Base-by-base conservation (phyloP, 495 filamentous ascomycete genomes). In the Melanomma pulvis-pyrius region DNA sequence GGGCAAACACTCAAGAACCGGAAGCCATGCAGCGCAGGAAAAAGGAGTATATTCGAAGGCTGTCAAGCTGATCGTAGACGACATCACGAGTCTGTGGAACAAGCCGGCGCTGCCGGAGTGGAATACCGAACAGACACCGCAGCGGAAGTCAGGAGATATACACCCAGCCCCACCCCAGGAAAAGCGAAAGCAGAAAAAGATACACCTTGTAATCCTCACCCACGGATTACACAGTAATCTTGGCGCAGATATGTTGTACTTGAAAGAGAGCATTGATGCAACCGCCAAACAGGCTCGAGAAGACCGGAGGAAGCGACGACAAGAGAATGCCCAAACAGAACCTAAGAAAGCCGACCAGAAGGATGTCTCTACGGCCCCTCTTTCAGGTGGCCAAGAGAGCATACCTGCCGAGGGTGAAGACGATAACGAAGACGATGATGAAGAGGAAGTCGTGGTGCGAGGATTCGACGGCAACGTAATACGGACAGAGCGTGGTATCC, bases 201-300 rank as follows among this genome's bases (percentile, higher is more conserved):
- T 98, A 0, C 94, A 98, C 72, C 80, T 98, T 61, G 94, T 98
- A 9, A 82, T 98, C 8, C 74, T 98, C 58, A 98, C 94, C 0
- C 94, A 98, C 80, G 94, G 94, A 0, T 76, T 98, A 65, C 94
- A 98, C 75, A 96, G 93, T 77, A 98, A 98, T 77, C 82, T 97
- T n/a, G 92, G 96, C 1, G 87, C 92, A 44, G 94, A 98, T 78
- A 96, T 98, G 96, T 80, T 98, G 28, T 98, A 90, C 74, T 76
- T 98, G 70, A 98, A 98, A 73, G 94, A 98, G 75, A 93, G 91
- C 70, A 97, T 98, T 57, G 96, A 98, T 76, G 86, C 87, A 32
- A 86, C 91, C 26, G 87, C 87, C 1, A 88, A 81, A 65, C 86
- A 90, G 72, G 85, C 88, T 19, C 86, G 86, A 55, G 76, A 84